These are phyloP conservation scores for Toxoplasma gondii DNA, from an alignment of 169 alveolate species.

Conservation along the genomic window DNA sequence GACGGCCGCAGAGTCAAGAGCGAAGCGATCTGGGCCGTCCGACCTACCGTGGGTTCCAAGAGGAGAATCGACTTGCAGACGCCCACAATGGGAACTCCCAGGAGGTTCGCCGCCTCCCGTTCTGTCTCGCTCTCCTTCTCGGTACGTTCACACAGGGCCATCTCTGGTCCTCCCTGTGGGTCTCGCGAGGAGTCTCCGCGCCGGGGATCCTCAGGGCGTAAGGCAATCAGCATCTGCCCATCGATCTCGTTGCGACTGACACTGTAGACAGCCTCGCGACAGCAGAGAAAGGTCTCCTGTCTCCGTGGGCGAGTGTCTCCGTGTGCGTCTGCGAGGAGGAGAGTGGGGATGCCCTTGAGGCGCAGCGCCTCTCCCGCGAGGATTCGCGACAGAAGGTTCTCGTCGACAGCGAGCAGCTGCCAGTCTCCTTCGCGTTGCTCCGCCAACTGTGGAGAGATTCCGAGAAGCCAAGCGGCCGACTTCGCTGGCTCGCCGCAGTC, in stretches of 20 bases:
- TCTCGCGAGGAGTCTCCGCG: not conserved
- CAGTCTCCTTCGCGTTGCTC: not conserved
- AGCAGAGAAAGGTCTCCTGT: conserved; percentile 12
- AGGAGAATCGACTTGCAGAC: conserved; percentile 26
- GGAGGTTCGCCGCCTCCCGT: not conserved
- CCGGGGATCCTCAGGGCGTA: not conserved
- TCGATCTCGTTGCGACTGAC: conserved; percentile 24
- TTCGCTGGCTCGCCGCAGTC: not conserved
- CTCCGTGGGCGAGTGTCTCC: not conserved
- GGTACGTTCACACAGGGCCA: too few relatives aligned
- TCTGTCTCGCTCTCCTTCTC: not conserved
- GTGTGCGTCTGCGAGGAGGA: not conserved
- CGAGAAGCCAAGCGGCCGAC: not conserved
- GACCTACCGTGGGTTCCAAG: conserved; percentile 2
- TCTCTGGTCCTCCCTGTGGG: not conserved
- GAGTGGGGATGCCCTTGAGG: not conserved
- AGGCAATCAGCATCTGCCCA: conserved; percentile 26
- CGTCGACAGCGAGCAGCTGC: not conserved
- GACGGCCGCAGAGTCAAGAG: not conserved
- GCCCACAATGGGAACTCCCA: conserved; percentile 2
- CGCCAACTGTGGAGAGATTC: not conserved
- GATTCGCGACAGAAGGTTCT: not conserved
- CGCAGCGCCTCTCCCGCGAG: not conserved
- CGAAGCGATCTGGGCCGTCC: not conserved
- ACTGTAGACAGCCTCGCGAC: not conserved